Base-by-base conservation (phyloP, 2,329 filamentous ascomycete genomes). In the Hypoxylon rubiginosum region DNA sequence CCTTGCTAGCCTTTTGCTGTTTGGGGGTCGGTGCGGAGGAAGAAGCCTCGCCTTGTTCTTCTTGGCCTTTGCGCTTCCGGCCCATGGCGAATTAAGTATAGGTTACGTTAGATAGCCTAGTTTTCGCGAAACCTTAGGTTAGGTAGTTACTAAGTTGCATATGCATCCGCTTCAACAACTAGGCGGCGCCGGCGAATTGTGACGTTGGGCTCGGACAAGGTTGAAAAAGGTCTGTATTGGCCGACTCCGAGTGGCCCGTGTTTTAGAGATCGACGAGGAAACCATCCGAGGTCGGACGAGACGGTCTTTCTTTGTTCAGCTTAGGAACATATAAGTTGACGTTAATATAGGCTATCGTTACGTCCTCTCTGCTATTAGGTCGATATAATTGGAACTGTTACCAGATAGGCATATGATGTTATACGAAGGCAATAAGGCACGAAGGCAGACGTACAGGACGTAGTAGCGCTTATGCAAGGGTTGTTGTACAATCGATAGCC, bases 1-100 rank as follows among this genome's bases (percentile, higher is more conserved):
- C 34, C 9, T n/a, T n/a, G n/a, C 34, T 48, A n/a, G 36, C 34
- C 39, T 67, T 63, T 30, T 13, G 54, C 41, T 68, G 52, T 50
- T 64, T 60, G 19, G 62, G 53, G 11, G 62, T 28, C 7, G 56
- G 41, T 6, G 50, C 15, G 36, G 55, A 48, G 17, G 58, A 51
- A 7, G 61, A 54, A 7, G 63, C 10, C 24, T 67, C 62, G 30
- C 39, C 46, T 36, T 63, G 55, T 7, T 71, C 64, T 43, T 71
- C 64, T 43, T 41, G 52, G 36, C 2, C 30, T 43, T 70, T 70
- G 24, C 67, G 63, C 50, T 70, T 70, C 7, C 62, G 61, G n/a
- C 28, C 43, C 67, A 70, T 71, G 15, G 19, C 21, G 15, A 51
- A 46, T 56, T 39, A 48, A 4, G 19, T 36, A 19, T 36, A 19